Percentiles rank a stretch among this genome's conserved stretches.
Conservation (phyloP, 2,329 filamentous ascomycete genomes). For the Massarina eburnea region DNA sequence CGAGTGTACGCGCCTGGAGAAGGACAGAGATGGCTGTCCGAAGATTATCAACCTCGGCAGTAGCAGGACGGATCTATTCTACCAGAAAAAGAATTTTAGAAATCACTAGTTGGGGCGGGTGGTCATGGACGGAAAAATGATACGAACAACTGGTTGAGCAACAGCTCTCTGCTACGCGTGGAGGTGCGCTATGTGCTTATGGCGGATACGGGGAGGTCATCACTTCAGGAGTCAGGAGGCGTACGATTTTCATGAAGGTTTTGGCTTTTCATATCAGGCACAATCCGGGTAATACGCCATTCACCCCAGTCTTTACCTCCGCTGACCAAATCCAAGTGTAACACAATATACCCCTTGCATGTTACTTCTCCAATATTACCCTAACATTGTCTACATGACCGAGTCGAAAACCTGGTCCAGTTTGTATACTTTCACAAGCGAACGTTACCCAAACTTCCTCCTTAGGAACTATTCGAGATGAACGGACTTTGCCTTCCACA, state of each 20-base stretch:
- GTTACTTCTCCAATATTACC: no score
- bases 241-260: no score
- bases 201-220: neutral
- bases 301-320: neutral
- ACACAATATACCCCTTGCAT: neutral
- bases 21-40: constrained; percentile 94
- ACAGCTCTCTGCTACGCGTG: no score
- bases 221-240: neutral
- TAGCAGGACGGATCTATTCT: constrained; percentile 87
- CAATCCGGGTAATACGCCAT: neutral
- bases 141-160: no score
- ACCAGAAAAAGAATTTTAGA: constrained; percentile 72
- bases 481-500: no score
- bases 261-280: no score
- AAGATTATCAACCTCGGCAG: constrained; percentile 99
- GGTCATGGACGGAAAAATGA: neutral
- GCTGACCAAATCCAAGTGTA: neutral
- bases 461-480: no score
- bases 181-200: neutral
- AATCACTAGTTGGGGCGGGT: constrained; percentile 49
- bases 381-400: no score
- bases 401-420: no score
- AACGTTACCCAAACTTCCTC: no score
- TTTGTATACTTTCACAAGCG: no score
- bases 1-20: constrained; percentile 94